Evolutionary conservation across 805 yeast genomes (phyloP), one percentile per base, ranked within the genome.

Genomic region (Hanseniaspora jakobsenii): DNA sequence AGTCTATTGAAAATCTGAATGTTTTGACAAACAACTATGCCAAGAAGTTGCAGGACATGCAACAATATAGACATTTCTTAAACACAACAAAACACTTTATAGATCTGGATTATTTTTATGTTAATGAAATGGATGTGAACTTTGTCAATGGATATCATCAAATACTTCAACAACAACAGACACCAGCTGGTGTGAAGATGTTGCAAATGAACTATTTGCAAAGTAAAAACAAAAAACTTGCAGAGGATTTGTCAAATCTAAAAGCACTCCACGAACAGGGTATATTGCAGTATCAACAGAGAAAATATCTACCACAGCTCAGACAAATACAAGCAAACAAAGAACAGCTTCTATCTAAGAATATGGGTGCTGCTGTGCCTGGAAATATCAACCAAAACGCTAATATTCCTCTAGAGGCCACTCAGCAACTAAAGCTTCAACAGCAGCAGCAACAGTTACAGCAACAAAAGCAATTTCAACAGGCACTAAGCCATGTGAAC

Each of bases 391-490:
- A 32, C 13, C 4, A 16, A 4, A 34, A 34, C 18, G 16, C 37
- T 7, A 34, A 34, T 17, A 36, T 36, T 28, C 38, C 38, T 13
- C 10, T 42, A 14, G 46, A 42, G 22, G 46, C 46, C 9, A 35
- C 34, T 21, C 49, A 48, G 44, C 51, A 49, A 21, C 48, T 44
- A 9, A 44, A 42, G 12, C 50, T 48, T 31, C 55, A 49, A 35
- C 49, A 47, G 3, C 52, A 43, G 16, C 55, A 50, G 22, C 49
- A 47, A 30, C 47, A 42, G 24, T 24, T 42, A 32, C 47, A 42
- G 26, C 48, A 47, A 13, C 49, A 48, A 27, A 47, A 48, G 31
- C 52, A 48, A 23, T 48, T 41, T 18, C 50, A 48, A 36, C 50
- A 48, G 23, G 37, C 43, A 3, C 12, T 43, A 26, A 39, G 28